Evolutionary conservation across 495 filamentous ascomycete genomes (phyloP), one percentile per base, ranked within the genome.

Genomic region (Chaetomium cochliodes): DNA sequence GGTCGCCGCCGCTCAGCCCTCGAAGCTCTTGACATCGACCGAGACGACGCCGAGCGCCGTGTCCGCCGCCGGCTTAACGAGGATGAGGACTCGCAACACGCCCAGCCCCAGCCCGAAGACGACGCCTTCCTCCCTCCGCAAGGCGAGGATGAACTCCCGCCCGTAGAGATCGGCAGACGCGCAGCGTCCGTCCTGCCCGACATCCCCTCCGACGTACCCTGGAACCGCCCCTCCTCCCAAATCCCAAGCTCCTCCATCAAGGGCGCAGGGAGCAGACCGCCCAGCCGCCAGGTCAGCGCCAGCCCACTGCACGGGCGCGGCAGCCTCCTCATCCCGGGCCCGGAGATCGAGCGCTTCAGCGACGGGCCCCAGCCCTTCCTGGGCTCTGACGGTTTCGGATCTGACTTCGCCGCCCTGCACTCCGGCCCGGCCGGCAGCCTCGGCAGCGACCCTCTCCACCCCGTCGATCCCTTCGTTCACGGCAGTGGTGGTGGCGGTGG

Each of bases 201-300:
- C 46, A 65, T 77, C 46, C 72, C 69, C 30, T 76, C 78, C 33
- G 79, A 79, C 39, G 69, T 72, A 52, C 79, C 80, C 30, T 82
- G 80, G 80, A 81, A 79, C 65, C 77, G 78, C 30, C 70, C 66
- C 13, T 78, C 77, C 20, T 80, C 79, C 4, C 67, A 72, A 33
- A 58, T 80, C 0, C 79, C 70, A 1, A 76, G 77, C 59, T 82
- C 80, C 0, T 76, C 77, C 5, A 52, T 74, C 65, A 76, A 75
- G 46, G 77, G 71, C 20, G 69, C 67, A 28, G 72, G 67, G 65
- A 74, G 52, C 72, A 76, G 64, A 67, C 65, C 58, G 8, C 65
- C 66, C 5, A 75, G 75, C 64, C 69, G 75, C 12, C 69, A 67
- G 22, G 66, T 70, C 56, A 71, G 74, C 41, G 75, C 73, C 12